phyloP scores from a whole-genome alignment of 1,284 basidiomycete genomes.

The Ustilago nuda region DNA sequence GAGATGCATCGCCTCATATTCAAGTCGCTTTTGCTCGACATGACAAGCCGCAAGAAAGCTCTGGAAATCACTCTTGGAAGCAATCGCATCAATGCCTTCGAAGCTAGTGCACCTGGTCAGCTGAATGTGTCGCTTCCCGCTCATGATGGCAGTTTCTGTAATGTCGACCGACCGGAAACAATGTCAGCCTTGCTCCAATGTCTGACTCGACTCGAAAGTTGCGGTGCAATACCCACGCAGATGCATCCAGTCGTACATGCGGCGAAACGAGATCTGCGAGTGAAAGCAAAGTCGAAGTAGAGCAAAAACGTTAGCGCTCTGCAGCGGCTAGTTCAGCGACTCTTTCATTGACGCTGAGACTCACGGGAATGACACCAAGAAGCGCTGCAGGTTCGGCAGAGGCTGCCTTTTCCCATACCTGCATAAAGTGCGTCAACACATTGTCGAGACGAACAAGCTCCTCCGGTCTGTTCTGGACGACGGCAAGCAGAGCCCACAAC shows the following conservation, averaged over 20 bases:
- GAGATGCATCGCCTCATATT: conserved; percentile 22
- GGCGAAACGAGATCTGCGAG: conserved; percentile 24
- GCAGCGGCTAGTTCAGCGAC: background rate
- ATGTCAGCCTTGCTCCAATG: background rate
- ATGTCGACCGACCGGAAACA: background rate
- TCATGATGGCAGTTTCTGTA: conserved; percentile 33
- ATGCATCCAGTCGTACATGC: conserved; percentile 27
- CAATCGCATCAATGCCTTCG: conserved; percentile 17
- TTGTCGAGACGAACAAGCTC: conserved; percentile 25
- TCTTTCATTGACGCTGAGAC: background rate
- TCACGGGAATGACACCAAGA: conserved; percentile 17
- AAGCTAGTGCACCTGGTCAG: conserved; percentile 6
- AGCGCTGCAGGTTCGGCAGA: background rate
- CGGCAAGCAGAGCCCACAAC: conserved; percentile 32
- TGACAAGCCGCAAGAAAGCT: conserved; percentile 15
- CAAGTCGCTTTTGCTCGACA: conserved; percentile 39
- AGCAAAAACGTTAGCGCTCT: background rate
- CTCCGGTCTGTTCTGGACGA: conserved; percentile 28
- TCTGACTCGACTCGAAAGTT: background rate
- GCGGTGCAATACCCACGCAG: conserved; percentile 12
- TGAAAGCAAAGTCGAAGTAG: too few species aligned
- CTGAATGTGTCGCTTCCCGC: conserved; percentile 14
- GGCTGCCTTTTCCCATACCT: conserved; percentile 19
- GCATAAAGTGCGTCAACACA: conserved; percentile 28
- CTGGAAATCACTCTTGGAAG: conserved; percentile 4